Conservation (phyloP, 2,329 filamentous ascomycete species). For the Ophiostoma himal-ulmi region DNA sequence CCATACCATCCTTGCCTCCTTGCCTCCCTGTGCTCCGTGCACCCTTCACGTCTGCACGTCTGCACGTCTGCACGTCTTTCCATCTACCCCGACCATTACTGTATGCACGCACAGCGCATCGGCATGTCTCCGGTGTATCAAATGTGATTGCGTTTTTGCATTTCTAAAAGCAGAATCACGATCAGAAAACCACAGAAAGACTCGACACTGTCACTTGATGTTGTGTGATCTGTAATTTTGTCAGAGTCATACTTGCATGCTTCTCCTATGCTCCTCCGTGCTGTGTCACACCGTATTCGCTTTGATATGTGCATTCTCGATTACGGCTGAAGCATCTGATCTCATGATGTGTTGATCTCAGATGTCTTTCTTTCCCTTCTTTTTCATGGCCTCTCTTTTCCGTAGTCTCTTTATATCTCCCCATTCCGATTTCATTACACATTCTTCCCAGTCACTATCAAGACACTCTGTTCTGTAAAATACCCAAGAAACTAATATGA, state of each 20-base stretch:
- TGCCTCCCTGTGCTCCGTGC: too few relatives aligned
- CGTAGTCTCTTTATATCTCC: neutral
- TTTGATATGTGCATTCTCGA: neutral
- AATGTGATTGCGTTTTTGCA: neutral
- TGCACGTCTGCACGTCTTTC: neutral
- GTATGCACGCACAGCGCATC: neutral
- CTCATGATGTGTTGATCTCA: neutral
- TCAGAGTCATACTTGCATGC: neutral
- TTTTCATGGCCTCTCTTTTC: neutral
- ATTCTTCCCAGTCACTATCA: slow-evolving; percentile 12
- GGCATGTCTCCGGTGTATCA: slow-evolving; percentile 1
- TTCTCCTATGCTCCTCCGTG: neutral
- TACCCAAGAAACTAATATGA: neutral
- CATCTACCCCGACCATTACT: neutral
- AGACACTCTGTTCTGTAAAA: slow-evolving; percentile 3
- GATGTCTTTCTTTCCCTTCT: neutral
- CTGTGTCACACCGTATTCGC: neutral
- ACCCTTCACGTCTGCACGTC: neutral
- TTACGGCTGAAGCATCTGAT: neutral
- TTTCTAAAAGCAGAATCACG: neutral
- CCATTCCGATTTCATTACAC: neutral
- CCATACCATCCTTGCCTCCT: too few relatives aligned
- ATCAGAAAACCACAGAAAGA: too few relatives aligned
- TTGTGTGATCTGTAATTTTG: too few relatives aligned
- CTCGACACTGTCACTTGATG: too few relatives aligned